Conservation (phyloP, 129 eudicot species). For the Ambrosia artemisiifolia region DNA sequence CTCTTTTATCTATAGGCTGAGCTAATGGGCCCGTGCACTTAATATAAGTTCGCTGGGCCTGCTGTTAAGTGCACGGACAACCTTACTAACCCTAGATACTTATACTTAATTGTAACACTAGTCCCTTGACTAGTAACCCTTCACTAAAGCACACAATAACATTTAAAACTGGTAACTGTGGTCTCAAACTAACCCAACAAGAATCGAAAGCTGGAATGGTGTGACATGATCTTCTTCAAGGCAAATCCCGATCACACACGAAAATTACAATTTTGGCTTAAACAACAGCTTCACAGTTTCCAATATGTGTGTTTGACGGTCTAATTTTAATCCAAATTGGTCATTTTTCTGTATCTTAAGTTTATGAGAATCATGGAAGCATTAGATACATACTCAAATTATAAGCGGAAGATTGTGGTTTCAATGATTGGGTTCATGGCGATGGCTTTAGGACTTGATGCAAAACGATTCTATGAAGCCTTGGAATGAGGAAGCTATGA, state of each 20-base stretch:
- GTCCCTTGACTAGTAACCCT: too few relatives aligned
- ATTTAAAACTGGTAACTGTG: too few relatives aligned
- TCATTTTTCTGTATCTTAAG: not conserved
- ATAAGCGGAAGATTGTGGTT: constrained; percentile 29
- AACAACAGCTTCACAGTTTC: constrained; percentile 24
- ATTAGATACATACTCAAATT: constrained; percentile 23
- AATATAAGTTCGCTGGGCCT: too few relatives aligned
- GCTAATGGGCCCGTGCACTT: too few relatives aligned
- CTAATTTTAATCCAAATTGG: too few relatives aligned
- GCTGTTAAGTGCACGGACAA: too few relatives aligned
- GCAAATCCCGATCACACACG: constrained; percentile 29
- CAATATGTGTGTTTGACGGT: constrained; percentile 9
- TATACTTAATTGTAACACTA: too few relatives aligned
- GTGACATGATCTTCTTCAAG: constrained; percentile 41
- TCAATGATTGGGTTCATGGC: constrained; percentile 37
- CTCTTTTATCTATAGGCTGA: too few relatives aligned
- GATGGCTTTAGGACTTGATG: constrained; percentile 32
- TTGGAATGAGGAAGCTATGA: constrained; percentile 40
- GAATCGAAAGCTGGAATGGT: constrained; percentile 44
- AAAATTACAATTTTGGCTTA: constrained; percentile 35
- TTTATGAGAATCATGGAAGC: constrained; percentile 28
- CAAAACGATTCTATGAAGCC: constrained; percentile 15
- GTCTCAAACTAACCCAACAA: too few relatives aligned
- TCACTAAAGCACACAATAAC: too few relatives aligned
- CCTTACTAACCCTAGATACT: too few relatives aligned